These are phyloP conservation scores for Colletotrichum liriopes DNA, from an alignment of 2,329 filamentous ascomycete species.

Conservation along the genomic window DNA sequence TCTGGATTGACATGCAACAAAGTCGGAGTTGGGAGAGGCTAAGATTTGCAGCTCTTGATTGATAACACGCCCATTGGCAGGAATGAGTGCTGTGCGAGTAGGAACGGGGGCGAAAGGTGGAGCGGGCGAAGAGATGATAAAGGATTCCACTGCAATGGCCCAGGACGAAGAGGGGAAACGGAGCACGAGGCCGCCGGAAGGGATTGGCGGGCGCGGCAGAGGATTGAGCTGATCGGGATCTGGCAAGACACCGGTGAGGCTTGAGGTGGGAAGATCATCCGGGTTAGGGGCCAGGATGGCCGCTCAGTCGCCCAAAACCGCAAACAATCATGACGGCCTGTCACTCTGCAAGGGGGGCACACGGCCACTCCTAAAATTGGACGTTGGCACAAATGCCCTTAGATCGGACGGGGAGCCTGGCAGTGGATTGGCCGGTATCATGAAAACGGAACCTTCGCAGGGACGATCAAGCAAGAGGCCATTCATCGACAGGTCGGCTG, in stretches of 20 bases:
- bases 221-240: conserved; percentile 34
- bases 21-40: not conserved
- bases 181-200: conserved; percentile 18
- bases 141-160: not conserved
- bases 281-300: conserved; percentile 6
- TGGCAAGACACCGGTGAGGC: conserved; percentile 24
- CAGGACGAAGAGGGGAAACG: conserved; percentile 9
- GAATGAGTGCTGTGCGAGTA: conserved; percentile 1
- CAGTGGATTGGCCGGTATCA: conserved; percentile 22
- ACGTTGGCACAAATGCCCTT: conserved; percentile 8
- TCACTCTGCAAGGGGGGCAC: conserved; percentile 23
- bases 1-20: not conserved
- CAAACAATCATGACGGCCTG: conserved; percentile 20
- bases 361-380: conserved; percentile 1
- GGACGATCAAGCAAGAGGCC: conserved; percentile 14
- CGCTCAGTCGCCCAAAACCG: not conserved
- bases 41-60: conserved; percentile 8
- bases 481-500: conserved; percentile 26
- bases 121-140: conserved; percentile 32
- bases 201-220: conserved; percentile 25
- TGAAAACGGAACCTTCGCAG: conserved; percentile 27
- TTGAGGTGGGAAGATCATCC: conserved; percentile 28
- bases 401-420: not conserved
- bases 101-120: conserved; percentile 3
- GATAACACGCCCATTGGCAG: conserved; percentile 4